phyloP scores from a whole-genome alignment of 805 yeast genomes.

The Kuraishia ogatae region DNA sequence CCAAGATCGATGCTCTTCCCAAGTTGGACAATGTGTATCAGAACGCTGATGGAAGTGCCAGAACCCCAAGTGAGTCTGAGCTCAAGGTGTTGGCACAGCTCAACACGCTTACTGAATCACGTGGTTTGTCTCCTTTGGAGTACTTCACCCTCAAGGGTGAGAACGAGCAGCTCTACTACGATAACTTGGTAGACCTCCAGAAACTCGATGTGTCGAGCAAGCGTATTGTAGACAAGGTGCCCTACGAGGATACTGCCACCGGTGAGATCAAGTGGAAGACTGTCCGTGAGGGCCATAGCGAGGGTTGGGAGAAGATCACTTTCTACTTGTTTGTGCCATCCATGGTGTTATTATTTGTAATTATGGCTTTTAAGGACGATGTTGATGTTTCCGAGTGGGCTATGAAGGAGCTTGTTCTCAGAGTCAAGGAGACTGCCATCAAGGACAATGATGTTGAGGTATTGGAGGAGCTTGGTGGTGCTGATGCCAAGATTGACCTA shows the following conservation, averaged over 20 bases:
- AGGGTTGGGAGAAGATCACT: slow-evolving; percentile 79
- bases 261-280: slow-evolving; percentile 77
- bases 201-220: slow-evolving; percentile 51
- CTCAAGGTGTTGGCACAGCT: slow-evolving; percentile 65
- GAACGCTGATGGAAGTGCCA: slow-evolving; percentile 67
- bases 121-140: slow-evolving; percentile 44
- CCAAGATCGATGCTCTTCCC: slow-evolving; percentile 53
- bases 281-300: slow-evolving; percentile 61
- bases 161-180: slow-evolving; percentile 41
- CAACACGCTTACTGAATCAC: slow-evolving; percentile 46
- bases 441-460: slow-evolving; percentile 48
- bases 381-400: slow-evolving; percentile 67
- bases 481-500: slow-evolving; percentile 38
- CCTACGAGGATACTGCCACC: slow-evolving; percentile 69
- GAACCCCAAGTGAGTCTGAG: slow-evolving; percentile 63
- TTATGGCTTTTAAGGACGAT: slow-evolving; percentile 42
- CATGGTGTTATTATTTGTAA: slow-evolving; percentile 44
- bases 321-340: slow-evolving; percentile 70
- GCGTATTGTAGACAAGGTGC: slow-evolving; percentile 72
- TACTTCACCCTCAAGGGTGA: slow-evolving; percentile 40
- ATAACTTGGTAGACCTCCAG: slow-evolving; percentile 53
- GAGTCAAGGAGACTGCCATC: slow-evolving; percentile 61
- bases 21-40: slow-evolving; percentile 59
- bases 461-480: slow-evolving; percentile 30
- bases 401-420: slow-evolving; percentile 66